Percentiles rank a stretch among this genome's conserved stretches.
Conservation (phyloP, 805 yeast species). For the Starmerella powellii region DNA sequence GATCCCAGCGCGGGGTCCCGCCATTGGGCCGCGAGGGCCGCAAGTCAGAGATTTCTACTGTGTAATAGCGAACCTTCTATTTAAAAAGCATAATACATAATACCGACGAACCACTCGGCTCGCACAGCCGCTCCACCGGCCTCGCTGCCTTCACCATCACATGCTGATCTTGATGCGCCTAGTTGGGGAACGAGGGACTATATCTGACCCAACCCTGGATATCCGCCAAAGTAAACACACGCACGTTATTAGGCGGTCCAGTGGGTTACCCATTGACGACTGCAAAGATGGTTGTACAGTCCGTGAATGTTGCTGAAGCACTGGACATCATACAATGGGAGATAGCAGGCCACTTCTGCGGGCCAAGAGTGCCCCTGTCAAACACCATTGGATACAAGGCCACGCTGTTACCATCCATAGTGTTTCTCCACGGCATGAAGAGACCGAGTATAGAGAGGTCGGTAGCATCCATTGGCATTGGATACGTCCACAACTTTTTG, state of each 20-base stretch:
- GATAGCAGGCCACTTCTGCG: conserved; percentile 8
- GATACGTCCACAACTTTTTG: conserved; percentile 24
- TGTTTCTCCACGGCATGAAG: conserved; percentile 26
- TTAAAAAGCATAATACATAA: not conserved
- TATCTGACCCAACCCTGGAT: not conserved
- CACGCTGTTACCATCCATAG: conserved; percentile 27
- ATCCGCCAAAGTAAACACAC: not conserved
- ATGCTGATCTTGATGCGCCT: not conserved
- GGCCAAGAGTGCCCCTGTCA: not conserved
- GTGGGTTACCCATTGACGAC: not conserved
- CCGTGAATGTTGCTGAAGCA: conserved; percentile 14
- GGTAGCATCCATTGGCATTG: conserved; percentile 24
- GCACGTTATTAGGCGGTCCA: not conserved
- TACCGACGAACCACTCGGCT: too few relatives aligned
- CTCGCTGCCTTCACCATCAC: too few relatives aligned
- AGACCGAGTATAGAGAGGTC: conserved; percentile 16
- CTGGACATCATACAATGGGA: conserved; percentile 27
- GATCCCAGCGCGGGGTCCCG: conserved; percentile 50
- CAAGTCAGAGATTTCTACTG: conserved; percentile 6
- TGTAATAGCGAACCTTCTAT: not conserved
- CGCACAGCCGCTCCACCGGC: too few relatives aligned
- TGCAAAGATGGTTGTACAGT: not conserved
- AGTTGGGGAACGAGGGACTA: not conserved
- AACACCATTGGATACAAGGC: conserved; percentile 25
- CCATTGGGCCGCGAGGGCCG: conserved; percentile 73